Evolutionary conservation across 768 basidiomycete species (phyloP), one percentile per base, ranked within the genome.

Genomic region (Agaricus sinodeliciosus): DNA sequence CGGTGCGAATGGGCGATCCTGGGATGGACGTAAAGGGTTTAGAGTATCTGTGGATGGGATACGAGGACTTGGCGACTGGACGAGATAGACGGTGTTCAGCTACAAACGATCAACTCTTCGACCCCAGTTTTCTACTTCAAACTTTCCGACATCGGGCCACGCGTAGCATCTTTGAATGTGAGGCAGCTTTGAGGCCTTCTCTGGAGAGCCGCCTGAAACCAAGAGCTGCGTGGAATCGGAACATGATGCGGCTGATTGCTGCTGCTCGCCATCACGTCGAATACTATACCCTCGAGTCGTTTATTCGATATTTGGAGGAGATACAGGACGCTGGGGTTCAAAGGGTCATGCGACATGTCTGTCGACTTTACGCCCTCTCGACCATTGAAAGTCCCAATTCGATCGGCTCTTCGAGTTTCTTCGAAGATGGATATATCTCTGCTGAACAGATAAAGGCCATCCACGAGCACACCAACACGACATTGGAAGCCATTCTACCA

Each of bases 241-340:
- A 64, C 42, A 63, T 64, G 62, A 61, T 63, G 58, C 31, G 54
- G 15, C 52, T 64, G 25, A 59, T 66, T 9, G 31, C 44, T 18
- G 57, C 61, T 0, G 65, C 63, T 41, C 63, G 63, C 15, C 62
- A 62, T n/a, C 65, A 63, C 43, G 53, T 56, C 49, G 60, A 63
- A 48, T 57, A 51, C 41, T 56, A 57, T 27, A 61, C 60, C 9
- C 58, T 64, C 2, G 41, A 57, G n/a, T 49, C 59, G 3, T 66
- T 64, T 48, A 40, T 59, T 1, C 45, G 56, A 9, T 47, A 57
- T 1, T 49, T 61, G 15, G n/a, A n/a, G 13, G 18, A 26, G 9
- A 40, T 59, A 34, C 26, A 53, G 13, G 13, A 59, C 15, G 41
- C 15, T 4, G 43, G 55, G 5, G 36, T 58, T 25, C 57, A 44